A percentile compares a stretch with the other conserved stretches of the same genome.
phyloP scores from a whole-genome alignment of 768 basidiomycete genomes.

The Lactifluus pinguis region DNA sequence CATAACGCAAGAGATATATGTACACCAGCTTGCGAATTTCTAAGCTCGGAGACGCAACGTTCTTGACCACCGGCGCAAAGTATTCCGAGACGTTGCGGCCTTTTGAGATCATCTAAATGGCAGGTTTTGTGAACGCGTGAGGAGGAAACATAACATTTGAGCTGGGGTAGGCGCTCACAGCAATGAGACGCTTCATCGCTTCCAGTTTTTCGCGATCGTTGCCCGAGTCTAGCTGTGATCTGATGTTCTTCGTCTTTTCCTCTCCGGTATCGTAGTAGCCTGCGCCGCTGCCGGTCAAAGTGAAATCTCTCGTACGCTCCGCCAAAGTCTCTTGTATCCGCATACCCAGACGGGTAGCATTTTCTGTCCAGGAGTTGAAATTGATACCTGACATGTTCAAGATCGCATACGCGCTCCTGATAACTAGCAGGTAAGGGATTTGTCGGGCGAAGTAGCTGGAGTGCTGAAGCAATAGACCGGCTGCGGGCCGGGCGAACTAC shows the following conservation, averaged over 20 bases:
- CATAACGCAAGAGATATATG: slow-evolving; percentile 92
- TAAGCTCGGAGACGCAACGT: slow-evolving; percentile 85
- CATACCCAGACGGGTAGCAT: slow-evolving; percentile 75
- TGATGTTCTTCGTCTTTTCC: slow-evolving; percentile 77
- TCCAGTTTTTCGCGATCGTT: slow-evolving; percentile 88
- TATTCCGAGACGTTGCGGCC: slow-evolving; percentile 84
- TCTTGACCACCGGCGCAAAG: slow-evolving; percentile 96
- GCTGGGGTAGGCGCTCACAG: slow-evolving; percentile 45
- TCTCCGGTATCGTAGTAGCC: slow-evolving; percentile 62
- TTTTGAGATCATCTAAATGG: slow-evolving; percentile 80
- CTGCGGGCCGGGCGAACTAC: neutral
- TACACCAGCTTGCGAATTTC: slow-evolving; percentile 97
- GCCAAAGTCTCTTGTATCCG: slow-evolving; percentile 77
- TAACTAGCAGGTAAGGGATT: neutral
- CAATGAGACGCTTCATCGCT: slow-evolving; percentile 90
- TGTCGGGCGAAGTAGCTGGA: neutral
- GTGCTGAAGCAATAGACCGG: neutral
- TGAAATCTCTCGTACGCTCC: slow-evolving; percentile 69
- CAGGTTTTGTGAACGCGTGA: slow-evolving; percentile 1
- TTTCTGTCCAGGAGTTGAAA: slow-evolving; percentile 51
- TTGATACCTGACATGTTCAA: slow-evolving; percentile 24
- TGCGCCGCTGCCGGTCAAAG: slow-evolving; percentile 45
- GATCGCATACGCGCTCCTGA: neutral
- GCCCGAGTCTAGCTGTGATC: slow-evolving; percentile 78
- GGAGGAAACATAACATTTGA: neutral